Evolutionary conservation across 192 early-diverging fungal genomes (phyloP), one percentile per base, ranked within the genome.

Genomic region (Coemansia sp.): DNA sequence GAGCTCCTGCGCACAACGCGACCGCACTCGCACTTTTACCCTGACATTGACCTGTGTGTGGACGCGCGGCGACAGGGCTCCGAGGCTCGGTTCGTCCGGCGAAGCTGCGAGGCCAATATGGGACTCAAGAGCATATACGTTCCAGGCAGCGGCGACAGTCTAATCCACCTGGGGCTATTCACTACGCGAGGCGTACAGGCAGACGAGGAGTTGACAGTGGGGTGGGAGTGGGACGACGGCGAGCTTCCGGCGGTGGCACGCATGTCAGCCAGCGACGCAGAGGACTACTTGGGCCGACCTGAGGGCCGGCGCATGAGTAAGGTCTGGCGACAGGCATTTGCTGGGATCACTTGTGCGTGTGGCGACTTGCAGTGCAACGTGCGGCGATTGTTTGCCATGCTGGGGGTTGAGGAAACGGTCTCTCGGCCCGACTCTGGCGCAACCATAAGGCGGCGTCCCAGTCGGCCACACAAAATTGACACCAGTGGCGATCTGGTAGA

Each of bases 1-100:
- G 78, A 82, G 39, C 76, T 89, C 21, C 53, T 93, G 55, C 86
- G 88, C 3, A 89, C 89, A 6, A 86, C 89, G 1, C 76, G 84
- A 30, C 88, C 87, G 28, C 86, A 88, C 71, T 86, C 90, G 19
- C 80, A 88, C 23, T 91, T 90, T 33, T 86, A 91, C 63, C 88
- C 87, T 3, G 77, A 86, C 6, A 69, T 90, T 35, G 86, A 91
- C 40, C 74, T 93, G 9, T 89, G 87, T 37, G 86, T 93, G 4
- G 92, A 93, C 58, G 89, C 90, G 53, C 87, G 92, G 35, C 70
- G 82, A 26, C 80, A 79, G 52, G 92, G 92, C 14, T 89, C 88
- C 7, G 88, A 93, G 43, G 88, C 86, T 8, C 82, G 92, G 30
- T 91, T 89, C 67, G 70, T 87, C 30, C 80, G 91, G 14, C 77